These are phyloP conservation scores for Xylaria sp. DNA, from an alignment of 2,329 filamentous ascomycete species.

Conservation along the genomic window DNA sequence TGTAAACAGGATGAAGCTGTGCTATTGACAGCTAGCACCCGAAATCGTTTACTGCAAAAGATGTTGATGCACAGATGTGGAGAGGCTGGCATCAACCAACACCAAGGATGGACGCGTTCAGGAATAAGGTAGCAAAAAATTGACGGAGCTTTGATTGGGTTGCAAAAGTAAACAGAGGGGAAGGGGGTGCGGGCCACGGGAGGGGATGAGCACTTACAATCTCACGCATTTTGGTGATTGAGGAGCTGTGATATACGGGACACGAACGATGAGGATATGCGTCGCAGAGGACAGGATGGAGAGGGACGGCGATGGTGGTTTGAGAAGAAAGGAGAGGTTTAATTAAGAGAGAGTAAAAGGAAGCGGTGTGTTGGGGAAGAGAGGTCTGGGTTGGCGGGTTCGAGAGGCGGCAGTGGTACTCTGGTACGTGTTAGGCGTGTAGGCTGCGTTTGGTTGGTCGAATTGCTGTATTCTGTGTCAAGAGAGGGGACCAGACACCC, in stretches of 20 bases:
- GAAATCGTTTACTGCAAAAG: neutral
- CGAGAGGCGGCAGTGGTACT: conserved; percentile 38
- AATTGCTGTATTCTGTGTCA: conserved; percentile 21
- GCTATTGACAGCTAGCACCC: neutral
- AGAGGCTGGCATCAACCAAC: conserved; percentile 32
- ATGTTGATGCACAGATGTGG: conserved; percentile 40
- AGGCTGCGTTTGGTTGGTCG: conserved; percentile 33
- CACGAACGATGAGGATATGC: conserved; percentile 42
- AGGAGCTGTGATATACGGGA: conserved; percentile 43
- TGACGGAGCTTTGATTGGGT: conserved; percentile 29
- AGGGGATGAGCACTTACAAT: conserved; percentile 65
- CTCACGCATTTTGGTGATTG: conserved; percentile 73
- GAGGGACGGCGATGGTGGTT: conserved; percentile 34
- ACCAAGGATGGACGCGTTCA: conserved; percentile 49
- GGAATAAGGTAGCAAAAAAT: conserved; percentile 33
- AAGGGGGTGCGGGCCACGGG: conserved; percentile 6
- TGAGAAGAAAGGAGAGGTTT: conserved; percentile 41
- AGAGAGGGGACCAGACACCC: conserved; percentile 22
- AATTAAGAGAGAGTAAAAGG: conserved; percentile 40
- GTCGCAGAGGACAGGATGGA: conserved; percentile 39
- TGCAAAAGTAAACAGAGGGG: conserved; percentile 42
- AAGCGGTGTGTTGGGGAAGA: conserved; percentile 38
- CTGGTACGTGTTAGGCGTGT: conserved; percentile 14
- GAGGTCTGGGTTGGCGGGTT: too few relatives aligned
- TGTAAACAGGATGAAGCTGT: neutral